Evolutionary conservation across 768 basidiomycete genomes (phyloP), one percentile per base, ranked within the genome.

Genomic region (Podaxis sp.): DNA sequence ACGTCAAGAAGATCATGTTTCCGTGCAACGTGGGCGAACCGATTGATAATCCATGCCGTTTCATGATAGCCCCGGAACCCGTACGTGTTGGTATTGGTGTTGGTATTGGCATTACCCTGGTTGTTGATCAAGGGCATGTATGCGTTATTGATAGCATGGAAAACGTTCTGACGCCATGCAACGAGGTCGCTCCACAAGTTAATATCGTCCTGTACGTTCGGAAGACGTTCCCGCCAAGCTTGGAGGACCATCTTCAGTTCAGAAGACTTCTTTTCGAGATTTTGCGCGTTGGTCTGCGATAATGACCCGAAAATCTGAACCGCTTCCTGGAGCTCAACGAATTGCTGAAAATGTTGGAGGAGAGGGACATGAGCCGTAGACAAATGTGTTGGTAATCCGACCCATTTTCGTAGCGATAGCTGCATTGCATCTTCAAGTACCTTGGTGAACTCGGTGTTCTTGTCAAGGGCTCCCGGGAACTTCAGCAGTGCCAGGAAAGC

Each of bases 1-100:
- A 97, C 97, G 51, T 99, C 97, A 48, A 95, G 81, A 5, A 99
- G 82, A 63, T 95, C 91, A 69, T 99, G 97, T 74, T 98, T 96
- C 61, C 97, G 84, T 21, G 97, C 97, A 57, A 98, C 95, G 74
- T 99, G 96, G 7, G 97, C 97, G 69, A 99, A 98, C 14, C 97
- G 89, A 71, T 99, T 99, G 78, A 98, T 98, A 70, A 97, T 98
- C 97, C 97, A 99, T 5, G 97, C 97, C 0, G 95, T 98, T 77
- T 99, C 97, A 70, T 99, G 97, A 72, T 93, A 98, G 6, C 97
- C 97, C 54, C 97, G 85, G 71, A 93, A 98, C 5, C 95, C 96
- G 68, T 87, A 91, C 1, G 93, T 95, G 59, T 87, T 91, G 44
- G 87, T 77, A 61, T 82, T 89, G 38, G 77, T 81, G 23, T 83